Base-by-base conservation (phyloP, 495 filamentous ascomycete species). In the Neurospora sp. region DNA sequence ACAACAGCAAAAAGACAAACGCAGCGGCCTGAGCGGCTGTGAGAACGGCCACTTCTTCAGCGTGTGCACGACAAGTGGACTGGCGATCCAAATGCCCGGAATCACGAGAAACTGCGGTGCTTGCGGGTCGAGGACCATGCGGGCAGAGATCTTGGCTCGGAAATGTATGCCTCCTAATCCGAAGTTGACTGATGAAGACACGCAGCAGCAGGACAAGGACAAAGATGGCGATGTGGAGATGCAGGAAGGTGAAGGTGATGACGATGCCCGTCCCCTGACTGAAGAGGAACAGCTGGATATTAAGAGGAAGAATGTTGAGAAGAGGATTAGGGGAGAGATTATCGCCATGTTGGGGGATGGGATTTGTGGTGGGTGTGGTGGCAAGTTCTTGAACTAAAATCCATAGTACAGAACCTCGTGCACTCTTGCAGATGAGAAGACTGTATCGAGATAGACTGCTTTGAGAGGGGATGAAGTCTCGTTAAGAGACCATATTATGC, bases 1-100 rank as follows among this genome's bases (percentile, higher is more conserved):
- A 65, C 53, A 65, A 31, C 53, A 65, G 12, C 53, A 35, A 35
- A 31, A 65, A 9, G 53, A 65, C 53, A 61, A 73, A 68, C 41
- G 76, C 69, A 41, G 76, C 69, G 27, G 53, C 69, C 18, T 83
- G 75, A 69, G 45, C 39, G 53, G 79, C 73, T 71, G 83, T 76
- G 41, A 72, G n/a, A 76, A 73, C 45, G 77, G 77, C 0, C 80
- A 81, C 69, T 75, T 74, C 20, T 81, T 80, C 27, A 75, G 76
- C n/a, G 83, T 79, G 20, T 85, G 84, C 71, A 81, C 82, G 0
- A 82, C 81, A 3, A 84, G 81, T 20, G 80, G 83, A 10, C 76
- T 86, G 27, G 80, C 84, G 18, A 80, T 86, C 69, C 76, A 84
- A 69, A 78, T 77, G 37, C 84, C 84, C 0, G 84, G 81, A 1